Conservation (phyloP, 306 rosid species). For the Hippophae gyantsensis region DNA sequence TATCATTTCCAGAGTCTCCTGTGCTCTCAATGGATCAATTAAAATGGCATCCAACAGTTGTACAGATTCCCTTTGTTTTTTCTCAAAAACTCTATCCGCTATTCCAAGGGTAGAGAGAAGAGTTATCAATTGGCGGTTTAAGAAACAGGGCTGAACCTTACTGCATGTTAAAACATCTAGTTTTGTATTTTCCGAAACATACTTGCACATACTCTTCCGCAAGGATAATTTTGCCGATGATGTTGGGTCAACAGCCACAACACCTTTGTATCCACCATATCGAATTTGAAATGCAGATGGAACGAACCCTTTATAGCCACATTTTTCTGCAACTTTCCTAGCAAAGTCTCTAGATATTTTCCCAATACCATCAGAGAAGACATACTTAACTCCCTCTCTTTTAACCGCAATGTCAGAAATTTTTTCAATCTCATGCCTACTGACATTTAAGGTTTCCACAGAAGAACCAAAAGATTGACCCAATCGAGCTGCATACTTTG, state of each 20-base stretch:
- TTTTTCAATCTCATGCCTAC: slow-evolving; percentile 33
- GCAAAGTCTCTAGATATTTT: slow-evolving; percentile 72
- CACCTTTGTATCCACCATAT: slow-evolving; percentile 84
- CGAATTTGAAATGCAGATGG: slow-evolving; percentile 93
- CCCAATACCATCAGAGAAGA: slow-evolving; percentile 87
- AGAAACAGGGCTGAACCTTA: slow-evolving; percentile 62
- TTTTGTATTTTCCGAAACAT: slow-evolving; percentile 39
- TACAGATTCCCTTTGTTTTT: slow-evolving; percentile 51
- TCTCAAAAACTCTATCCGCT: slow-evolving; percentile 43
- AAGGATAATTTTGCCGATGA: slow-evolving; percentile 54
- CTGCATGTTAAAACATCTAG: slow-evolving; percentile 68
- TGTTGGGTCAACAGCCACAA: slow-evolving; percentile 74
- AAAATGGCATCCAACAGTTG: slow-evolving; percentile 50
- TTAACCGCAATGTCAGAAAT: slow-evolving; percentile 41
- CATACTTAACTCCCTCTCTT: slow-evolving; percentile 20
- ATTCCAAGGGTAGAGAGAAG: slow-evolving; percentile 78
- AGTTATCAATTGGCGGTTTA: slow-evolving; percentile 67
- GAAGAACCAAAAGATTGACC: slow-evolving; percentile 95
- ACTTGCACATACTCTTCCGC: slow-evolving; percentile 73
- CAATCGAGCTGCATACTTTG: slow-evolving; percentile 84
- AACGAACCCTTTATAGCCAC: slow-evolving; percentile 28
- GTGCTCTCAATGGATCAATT: slow-evolving; percentile 59
- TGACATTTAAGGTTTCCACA: slow-evolving; percentile 56
- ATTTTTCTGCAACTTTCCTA: slow-evolving; percentile 50
- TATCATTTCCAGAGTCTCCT: slow-evolving; percentile 63